Base-by-base conservation (phyloP, 176 grass and related monocot genomes). In the Alopecurus myosuroides region DNA sequence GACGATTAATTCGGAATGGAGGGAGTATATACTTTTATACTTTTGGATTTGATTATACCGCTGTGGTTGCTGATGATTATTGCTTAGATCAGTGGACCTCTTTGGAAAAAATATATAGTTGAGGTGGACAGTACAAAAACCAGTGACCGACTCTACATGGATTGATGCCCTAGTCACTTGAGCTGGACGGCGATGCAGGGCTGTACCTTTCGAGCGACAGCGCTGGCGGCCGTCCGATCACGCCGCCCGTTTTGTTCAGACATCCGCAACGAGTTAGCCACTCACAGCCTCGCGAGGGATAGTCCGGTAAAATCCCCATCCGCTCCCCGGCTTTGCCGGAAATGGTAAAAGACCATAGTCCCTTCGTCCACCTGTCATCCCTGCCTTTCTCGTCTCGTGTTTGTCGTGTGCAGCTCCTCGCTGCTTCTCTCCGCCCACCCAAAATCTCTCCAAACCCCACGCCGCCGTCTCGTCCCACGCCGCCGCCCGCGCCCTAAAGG, bases 391-490 rank as follows among this genome's bases (percentile, higher is more conserved):
- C 81, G 70, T 40, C 67, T 36, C 67, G 67, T 70, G 19, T 39
- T 36, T 70, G 36, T 70, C 66, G 34, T 70, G 66, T 65, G 22
- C 1, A 9, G 1, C 9, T 19, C 46, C 79, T 83, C 80, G 31
- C 71, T 62, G 34, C 74, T 66, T 17, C 57, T 25, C 50, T 17
- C 69, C 74, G 25, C 29, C 64, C 20, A n/a, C 62, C 33, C 51
- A 22, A 13, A 57, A 45, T 68, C 70, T 14, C 86, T 26, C 42
- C 56, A 83, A 82, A 82, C 55, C 78, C 77, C 81, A 55, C 45
- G n/a, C 28, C 61, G 9, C 60, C 60, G 58, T 62, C 26, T 15
- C 58, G 58, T 62, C 58, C 58, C 26, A 62, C 58, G 58, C 58
- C 58, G 58, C 57, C 25, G 11, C 53, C 42, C 46, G 34, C 41